phyloP scores from a whole-genome alignment of 1,284 basidiomycete genomes.

The Ustilago esculenta region DNA sequence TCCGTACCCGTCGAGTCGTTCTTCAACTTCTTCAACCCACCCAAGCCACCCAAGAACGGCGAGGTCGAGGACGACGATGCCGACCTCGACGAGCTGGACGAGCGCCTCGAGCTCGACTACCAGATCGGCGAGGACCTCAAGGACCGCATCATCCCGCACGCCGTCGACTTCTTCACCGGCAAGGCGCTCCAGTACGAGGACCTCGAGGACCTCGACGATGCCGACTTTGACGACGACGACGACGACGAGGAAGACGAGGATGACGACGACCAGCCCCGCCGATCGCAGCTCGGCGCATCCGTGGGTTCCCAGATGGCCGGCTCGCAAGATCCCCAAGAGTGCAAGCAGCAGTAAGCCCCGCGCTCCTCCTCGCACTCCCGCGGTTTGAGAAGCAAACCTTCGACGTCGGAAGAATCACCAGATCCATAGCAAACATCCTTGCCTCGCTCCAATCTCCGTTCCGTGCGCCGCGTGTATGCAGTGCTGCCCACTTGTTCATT shows the following conservation, averaged over 20 bases:
- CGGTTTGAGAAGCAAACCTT: too few species aligned
- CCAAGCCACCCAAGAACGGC: slow-evolving; percentile 62
- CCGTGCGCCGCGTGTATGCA: too few species aligned
- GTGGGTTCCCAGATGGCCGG: slow-evolving; percentile 52
- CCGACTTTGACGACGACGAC: slow-evolving; percentile 70
- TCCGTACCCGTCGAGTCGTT: slow-evolving; percentile 66
- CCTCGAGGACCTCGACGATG: slow-evolving; percentile 70
- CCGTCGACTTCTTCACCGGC: slow-evolving; percentile 87
- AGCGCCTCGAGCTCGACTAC: slow-evolving; percentile 92
- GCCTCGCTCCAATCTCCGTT: too few species aligned
- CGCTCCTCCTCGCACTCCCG: too few species aligned
- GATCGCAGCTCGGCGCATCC: slow-evolving; percentile 46
- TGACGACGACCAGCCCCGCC: slow-evolving; percentile 49
- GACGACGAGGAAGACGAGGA: slow-evolving; percentile 66
- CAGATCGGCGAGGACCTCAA: slow-evolving; percentile 98
- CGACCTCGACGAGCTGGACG: slow-evolving; percentile 74
- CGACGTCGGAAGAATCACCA: too few species aligned
- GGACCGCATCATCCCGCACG: slow-evolving; percentile 94
- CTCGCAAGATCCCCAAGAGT: slow-evolving; percentile 62
- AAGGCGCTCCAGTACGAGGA: slow-evolving; percentile 91
- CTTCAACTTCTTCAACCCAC: slow-evolving; percentile 68
- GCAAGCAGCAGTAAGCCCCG: slow-evolving; percentile 63
- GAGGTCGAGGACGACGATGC: slow-evolving; percentile 58
- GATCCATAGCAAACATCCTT: too few species aligned
- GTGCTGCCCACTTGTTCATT: too few species aligned